phyloP scores from a whole-genome alignment of 192 early-diverging fungal species.

The Backusella tuberculispora region DNA sequence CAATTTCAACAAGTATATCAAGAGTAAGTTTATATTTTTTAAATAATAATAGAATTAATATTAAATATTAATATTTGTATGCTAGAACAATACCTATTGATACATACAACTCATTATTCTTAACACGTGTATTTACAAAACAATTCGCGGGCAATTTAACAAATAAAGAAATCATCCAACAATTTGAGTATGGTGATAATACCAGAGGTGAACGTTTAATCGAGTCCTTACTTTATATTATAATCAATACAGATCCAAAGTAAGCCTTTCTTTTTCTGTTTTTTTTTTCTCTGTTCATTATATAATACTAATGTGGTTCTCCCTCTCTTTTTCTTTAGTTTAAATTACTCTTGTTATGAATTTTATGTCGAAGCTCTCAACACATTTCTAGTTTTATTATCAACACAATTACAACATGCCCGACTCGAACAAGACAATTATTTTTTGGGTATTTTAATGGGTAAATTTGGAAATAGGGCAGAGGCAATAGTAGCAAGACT shows the following conservation, averaged over 20 bases:
- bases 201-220: slow-evolving; percentile 62
- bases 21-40: slow-evolving; percentile 41
- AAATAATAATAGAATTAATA: neutral
- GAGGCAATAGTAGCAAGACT: slow-evolving; percentile 58
- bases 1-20: slow-evolving; percentile 42
- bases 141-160: slow-evolving; percentile 66
- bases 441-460: slow-evolving; percentile 68
- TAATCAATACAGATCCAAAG: slow-evolving; percentile 62
- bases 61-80: neutral
- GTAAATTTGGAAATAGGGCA: slow-evolving; percentile 63
- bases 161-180: slow-evolving; percentile 53
- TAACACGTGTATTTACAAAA: slow-evolving; percentile 66
- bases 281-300: neutral
- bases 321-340: slow-evolving; percentile 37
- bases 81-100: slow-evolving; percentile 61
- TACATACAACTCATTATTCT: slow-evolving; percentile 70
- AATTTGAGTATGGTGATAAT: slow-evolving; percentile 54
- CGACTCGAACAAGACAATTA: slow-evolving; percentile 52
- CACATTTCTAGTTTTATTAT: slow-evolving; percentile 61
- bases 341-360: slow-evolving; percentile 58
- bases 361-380: slow-evolving; percentile 72
- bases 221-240: slow-evolving; percentile 52
- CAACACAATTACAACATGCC: slow-evolving; percentile 61
- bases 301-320: neutral
- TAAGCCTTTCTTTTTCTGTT: slow-evolving; percentile 28